Conservation (phyloP, 306 rosid genomes). For the Fragaria vesca region DNA sequence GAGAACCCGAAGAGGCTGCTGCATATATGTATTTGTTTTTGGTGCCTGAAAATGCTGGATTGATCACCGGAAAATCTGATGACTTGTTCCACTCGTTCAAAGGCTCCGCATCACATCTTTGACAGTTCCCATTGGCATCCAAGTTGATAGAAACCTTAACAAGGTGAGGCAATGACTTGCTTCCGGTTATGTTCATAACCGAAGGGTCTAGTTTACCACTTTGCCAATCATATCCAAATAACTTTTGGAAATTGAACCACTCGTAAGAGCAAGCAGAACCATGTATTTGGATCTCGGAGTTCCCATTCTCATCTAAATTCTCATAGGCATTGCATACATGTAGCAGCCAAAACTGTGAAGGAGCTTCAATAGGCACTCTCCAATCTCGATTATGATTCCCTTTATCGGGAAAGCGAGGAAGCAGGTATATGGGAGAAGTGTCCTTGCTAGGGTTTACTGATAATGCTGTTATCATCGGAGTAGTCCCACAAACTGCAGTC, state of each 20-base stretch:
- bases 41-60: slow-evolving; percentile 62
- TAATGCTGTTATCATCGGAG: slow-evolving; percentile 88
- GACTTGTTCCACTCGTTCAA: slow-evolving; percentile 56
- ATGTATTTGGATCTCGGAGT: slow-evolving; percentile 53
- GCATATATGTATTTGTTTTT: slow-evolving; percentile 62
- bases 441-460: slow-evolving; percentile 66
- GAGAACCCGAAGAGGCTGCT: slow-evolving; percentile 72
- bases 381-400: slow-evolving; percentile 49
- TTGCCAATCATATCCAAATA: slow-evolving; percentile 90
- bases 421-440: slow-evolving; percentile 67
- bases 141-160: slow-evolving; percentile 62
- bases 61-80: slow-evolving; percentile 76
- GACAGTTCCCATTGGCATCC: slow-evolving; percentile 42
- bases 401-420: slow-evolving; percentile 56
- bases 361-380: slow-evolving; percentile 68
- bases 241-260: slow-evolving; percentile 81
- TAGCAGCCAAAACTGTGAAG: slow-evolving; percentile 79
- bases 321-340: slow-evolving; percentile 87
- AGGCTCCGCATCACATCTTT: slow-evolving; percentile 49
- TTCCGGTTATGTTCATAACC: slow-evolving; percentile 56
- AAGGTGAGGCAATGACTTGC: slow-evolving; percentile 58
- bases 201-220: slow-evolving; percentile 77
- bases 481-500: slow-evolving; percentile 71
- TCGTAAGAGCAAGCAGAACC: slow-evolving; percentile 86
- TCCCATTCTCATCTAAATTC: slow-evolving; percentile 36